Percentiles rank a stretch among this genome's conserved stretches.
phyloP scores from a whole-genome alignment of 2,329 filamentous ascomycete species.

The Cryphonectria japonica region DNA sequence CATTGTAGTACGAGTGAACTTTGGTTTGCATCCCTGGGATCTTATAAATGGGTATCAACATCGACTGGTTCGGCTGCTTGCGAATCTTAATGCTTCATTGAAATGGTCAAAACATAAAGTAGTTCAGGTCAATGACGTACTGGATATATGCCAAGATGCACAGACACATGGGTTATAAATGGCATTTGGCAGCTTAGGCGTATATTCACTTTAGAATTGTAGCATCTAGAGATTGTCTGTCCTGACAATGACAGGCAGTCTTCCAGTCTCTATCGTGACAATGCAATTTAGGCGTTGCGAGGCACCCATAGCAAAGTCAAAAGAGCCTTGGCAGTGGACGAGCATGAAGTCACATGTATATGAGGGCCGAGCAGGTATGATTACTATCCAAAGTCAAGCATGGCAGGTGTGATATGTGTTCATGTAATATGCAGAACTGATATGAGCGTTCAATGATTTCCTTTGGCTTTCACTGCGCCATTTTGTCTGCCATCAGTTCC shows the following conservation, averaged over 20 bases:
- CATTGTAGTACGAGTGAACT: background rate
- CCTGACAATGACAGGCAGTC: background rate
- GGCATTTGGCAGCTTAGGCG: background rate
- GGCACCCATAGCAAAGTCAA: no score
- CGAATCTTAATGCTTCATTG: no score
- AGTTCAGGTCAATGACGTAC: no score
- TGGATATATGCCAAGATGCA: background rate
- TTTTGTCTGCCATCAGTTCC: background rate
- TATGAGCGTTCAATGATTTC: background rate
- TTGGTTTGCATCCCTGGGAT: background rate
- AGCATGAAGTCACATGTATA: background rate
- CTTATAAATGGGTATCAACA: background rate
- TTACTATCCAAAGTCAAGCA: background rate
- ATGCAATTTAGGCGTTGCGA: no score
- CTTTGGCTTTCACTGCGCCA: background rate
- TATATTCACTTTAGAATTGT: background rate
- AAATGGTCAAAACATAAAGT: no score
- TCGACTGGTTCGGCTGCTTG: background rate
- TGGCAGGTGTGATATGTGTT: no score
- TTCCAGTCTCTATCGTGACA: no score
- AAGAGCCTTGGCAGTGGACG: no score
- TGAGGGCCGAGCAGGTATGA: background rate
- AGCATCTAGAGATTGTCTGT: background rate
- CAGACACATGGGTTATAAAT: background rate
- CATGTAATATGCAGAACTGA: background rate